phyloP scores from a whole-genome alignment of 257 asterid genomes.

The Penstemon davidsonii region DNA sequence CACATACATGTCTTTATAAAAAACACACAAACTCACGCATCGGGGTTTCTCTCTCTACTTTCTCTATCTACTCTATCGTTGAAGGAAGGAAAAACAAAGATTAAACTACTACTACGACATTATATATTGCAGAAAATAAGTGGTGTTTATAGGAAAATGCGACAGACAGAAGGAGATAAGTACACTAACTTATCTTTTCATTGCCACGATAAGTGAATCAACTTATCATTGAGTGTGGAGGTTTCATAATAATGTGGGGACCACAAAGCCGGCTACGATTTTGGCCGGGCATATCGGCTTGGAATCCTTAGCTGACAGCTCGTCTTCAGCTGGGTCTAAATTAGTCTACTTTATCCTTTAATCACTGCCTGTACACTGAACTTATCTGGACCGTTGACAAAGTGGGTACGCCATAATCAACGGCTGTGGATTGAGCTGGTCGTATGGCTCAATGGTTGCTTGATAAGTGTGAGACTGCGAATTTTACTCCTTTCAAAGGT shows the following conservation, averaged over 20 bases:
- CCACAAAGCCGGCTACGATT: conserved; percentile 51
- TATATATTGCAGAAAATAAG: conserved; percentile 29
- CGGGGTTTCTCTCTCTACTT: conserved; percentile 44
- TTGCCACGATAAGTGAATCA: rapidly evolving
- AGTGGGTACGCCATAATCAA: conserved; percentile 13
- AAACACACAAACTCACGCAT: not conserved
- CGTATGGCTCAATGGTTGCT: conserved; percentile 34
- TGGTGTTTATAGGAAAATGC: too few species aligned
- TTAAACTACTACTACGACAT: conserved; percentile 31
- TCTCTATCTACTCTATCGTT: conserved; percentile 57
- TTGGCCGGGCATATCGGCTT: conserved; percentile 49
- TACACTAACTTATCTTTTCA: rapidly evolving
- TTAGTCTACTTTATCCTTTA: conserved; percentile 13
- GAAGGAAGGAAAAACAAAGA: conserved; percentile 24
- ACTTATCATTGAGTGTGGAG: conserved; percentile 13
- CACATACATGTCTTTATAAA: not conserved
- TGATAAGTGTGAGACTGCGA: conserved; percentile 14
- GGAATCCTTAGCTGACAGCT: conserved; percentile 21
- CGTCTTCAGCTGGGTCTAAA: conserved; percentile 28
- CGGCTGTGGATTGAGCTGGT: conserved; percentile 28
- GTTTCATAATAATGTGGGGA: conserved; percentile 26
- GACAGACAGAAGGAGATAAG: conserved; percentile 16
- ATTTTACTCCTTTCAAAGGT: too few species aligned
- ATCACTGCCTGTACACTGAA: not conserved
- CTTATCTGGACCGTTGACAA: conserved; percentile 19